Base-by-base conservation (phyloP, 108 stramenopile species). In the Parietichytrium sp. region DNA sequence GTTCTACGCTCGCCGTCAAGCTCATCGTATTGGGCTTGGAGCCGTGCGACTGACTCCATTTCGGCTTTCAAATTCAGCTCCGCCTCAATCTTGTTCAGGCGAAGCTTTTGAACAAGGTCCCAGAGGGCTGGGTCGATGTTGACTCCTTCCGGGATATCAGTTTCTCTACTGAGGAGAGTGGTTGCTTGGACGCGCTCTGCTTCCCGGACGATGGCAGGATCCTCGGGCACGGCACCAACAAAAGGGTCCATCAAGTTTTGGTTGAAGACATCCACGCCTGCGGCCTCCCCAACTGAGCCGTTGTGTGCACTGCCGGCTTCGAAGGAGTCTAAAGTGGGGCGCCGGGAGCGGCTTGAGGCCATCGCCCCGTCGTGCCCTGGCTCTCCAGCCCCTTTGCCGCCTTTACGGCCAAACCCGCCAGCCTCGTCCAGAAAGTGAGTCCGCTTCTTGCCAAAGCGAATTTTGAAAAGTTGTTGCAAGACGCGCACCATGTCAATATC, bases 401-500 rank as follows among this genome's bases (percentile, higher is more conserved):
- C n/a, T n/a, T n/a, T n/a, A n/a, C n/a, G n/a, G n/a, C n/a, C n/a
- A n/a, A n/a, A n/a, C n/a, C n/a, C n/a, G n/a, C n/a, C n/a, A n/a
- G n/a, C n/a, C n/a, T n/a, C 45, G 45, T 23, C 78, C 20, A 47
- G 23, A 49, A 47, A 47, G 13, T n/a, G 23, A 15, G 45, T 25
- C 52, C 54, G 33, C n/a, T n/a, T n/a, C n/a, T n/a, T n/a, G n/a
- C n/a, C n/a, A n/a, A n/a, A n/a, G 36, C 78, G 78, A 48, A 47
- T 61, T 61, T 85, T 79, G 81, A 77, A 88, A 29, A 84, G 18
- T 0, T 23, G 42, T n/a, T 78, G 6, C 26, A 87, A 50, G 25
- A 78, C 27, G 36, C 53, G 54, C 18, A 87, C 23, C 12, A 55
- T 80, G 29, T 87, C 90, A 54, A 84, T 84, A 84, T 90, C 88